Evolutionary conservation across 768 basidiomycete species (phyloP).

Genomic region (Leccinum barrowsii): DNA sequence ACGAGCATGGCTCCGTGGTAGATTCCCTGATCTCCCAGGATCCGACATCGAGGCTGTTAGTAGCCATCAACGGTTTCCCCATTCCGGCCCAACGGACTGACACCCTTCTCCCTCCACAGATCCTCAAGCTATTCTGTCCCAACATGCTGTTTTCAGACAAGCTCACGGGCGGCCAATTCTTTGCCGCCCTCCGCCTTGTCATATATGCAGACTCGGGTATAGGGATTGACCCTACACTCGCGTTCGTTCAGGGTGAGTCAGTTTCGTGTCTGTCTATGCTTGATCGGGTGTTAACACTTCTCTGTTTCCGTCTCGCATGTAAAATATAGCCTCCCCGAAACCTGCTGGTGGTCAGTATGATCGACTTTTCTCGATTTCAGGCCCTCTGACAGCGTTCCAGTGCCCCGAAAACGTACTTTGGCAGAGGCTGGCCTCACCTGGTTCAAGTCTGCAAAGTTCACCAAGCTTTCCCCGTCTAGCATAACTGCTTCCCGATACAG

Average conservation of each 20-base stretch:
- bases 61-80: background rate
- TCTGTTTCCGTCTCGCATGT: too few relatives aligned
- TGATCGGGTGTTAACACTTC: too few relatives aligned
- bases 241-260: slow-evolving; percentile 69
- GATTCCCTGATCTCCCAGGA: slow-evolving; percentile 54
- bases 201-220: slow-evolving; percentile 59
- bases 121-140: slow-evolving; percentile 63
- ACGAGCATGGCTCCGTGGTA: slow-evolving; percentile 71
- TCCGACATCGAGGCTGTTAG: slow-evolving; percentile 58
- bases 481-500: too few relatives aligned
- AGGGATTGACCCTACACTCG: slow-evolving; percentile 59
- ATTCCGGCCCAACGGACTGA: background rate
- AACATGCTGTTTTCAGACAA: slow-evolving; percentile 48
- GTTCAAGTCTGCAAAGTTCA: too few relatives aligned
- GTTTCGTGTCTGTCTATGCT: too few relatives aligned
- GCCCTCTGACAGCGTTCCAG: background rate
- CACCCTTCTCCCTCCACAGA: slow-evolving; percentile 36
- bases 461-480: too few relatives aligned
- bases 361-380: background rate
- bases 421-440: too few relatives aligned
- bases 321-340: too few relatives aligned
- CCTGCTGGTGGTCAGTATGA: background rate
- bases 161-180: slow-evolving; percentile 69
- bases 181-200: slow-evolving; percentile 67
- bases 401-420: background rate